Percentiles rank a stretch among this genome's conserved stretches.
Evolutionary conservation across 108 stramenopile species (phyloP).

Genomic region (Fistulifera solaris): DNA sequence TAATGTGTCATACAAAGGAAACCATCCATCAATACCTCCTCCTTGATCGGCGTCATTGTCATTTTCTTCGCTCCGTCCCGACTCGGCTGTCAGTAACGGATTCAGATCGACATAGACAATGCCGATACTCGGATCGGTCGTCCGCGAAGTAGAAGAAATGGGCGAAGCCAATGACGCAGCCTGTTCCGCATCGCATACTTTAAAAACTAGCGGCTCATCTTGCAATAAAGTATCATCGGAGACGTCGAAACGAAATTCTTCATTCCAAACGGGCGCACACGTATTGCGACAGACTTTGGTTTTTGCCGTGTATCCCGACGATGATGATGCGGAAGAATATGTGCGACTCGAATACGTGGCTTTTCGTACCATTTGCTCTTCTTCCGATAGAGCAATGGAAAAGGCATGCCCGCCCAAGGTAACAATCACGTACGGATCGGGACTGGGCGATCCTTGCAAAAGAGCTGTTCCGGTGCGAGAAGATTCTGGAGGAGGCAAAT

Average conservation of each 20-base stretch:
- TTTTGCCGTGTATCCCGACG: conserved; percentile 68
- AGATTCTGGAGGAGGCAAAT: conserved; percentile 75
- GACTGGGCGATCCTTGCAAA: background rate
- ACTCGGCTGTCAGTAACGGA: conserved; percentile 78
- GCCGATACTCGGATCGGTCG: conserved; percentile 61
- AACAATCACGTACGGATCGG: conserved; percentile 47
- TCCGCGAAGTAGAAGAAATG: conserved; percentile 16
- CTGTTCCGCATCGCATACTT: conserved; percentile 72
- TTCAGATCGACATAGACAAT: conserved; percentile 93
- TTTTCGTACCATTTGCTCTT: conserved; percentile 19
- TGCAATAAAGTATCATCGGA: conserved; percentile 92
- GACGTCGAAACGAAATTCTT: conserved; percentile 95
- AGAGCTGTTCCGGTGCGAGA: background rate
- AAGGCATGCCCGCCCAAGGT: conserved; percentile 46
- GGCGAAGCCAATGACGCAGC: conserved; percentile 20
- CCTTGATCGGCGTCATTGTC: conserved; percentile 13
- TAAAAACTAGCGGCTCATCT: conserved; percentile 92
- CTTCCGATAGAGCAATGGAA: conserved; percentile 31
- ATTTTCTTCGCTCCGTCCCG: conserved; percentile 35
- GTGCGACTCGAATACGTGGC: background rate
- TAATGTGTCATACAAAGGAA: conserved; percentile 91
- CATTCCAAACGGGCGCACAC: conserved; percentile 81
- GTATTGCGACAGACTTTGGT: conserved; percentile 66
- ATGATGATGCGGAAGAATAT: background rate
- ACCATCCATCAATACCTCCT: conserved; percentile 81